Conservation (phyloP, 176 grass and related monocot genomes). For the Eragrostis nindensis region DNA sequence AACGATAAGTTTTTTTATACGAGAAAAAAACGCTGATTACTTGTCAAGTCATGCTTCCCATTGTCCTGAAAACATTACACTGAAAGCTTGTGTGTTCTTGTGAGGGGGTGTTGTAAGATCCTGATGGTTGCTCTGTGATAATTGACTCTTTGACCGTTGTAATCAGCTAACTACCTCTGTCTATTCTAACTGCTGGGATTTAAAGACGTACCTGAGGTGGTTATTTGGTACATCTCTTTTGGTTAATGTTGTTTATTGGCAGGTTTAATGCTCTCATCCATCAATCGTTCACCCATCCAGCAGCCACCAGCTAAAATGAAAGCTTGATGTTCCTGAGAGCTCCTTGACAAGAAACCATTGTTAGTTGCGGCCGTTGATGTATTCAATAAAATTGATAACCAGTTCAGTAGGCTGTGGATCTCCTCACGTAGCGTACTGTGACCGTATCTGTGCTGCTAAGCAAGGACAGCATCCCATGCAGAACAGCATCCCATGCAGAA, state of each 20-base stretch:
- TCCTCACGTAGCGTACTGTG: neutral
- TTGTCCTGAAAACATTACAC: neutral
- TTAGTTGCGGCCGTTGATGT: neutral
- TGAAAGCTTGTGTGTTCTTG: neutral
- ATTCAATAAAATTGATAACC: slow-evolving; percentile 11
- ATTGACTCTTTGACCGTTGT: slow-evolving; percentile 35
- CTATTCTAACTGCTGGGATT: slow-evolving; percentile 6
- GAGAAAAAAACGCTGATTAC: no score
- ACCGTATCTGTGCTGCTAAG: slow-evolving; percentile 30
- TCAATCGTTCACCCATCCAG: slow-evolving; percentile 23
- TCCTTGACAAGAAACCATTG: neutral
- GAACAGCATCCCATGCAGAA: slow-evolving; percentile 26
- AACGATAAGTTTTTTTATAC: neutral
- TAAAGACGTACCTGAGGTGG: neutral
- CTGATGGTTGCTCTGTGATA: slow-evolving; percentile 13
- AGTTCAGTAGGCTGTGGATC: neutral
- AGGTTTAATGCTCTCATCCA: slow-evolving; percentile 25
- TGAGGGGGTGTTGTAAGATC: neutral
- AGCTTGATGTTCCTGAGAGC: neutral
- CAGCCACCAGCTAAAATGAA: slow-evolving; percentile 28
- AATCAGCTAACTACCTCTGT: slow-evolving; percentile 26
- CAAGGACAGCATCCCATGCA: slow-evolving; percentile 26
- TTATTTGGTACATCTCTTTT: slow-evolving; percentile 21
- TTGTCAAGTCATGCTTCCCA: neutral
- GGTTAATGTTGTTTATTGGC: slow-evolving; percentile 28